phyloP scores from a whole-genome alignment of 192 early-diverging fungal species.

The Endogone sp. region DNA sequence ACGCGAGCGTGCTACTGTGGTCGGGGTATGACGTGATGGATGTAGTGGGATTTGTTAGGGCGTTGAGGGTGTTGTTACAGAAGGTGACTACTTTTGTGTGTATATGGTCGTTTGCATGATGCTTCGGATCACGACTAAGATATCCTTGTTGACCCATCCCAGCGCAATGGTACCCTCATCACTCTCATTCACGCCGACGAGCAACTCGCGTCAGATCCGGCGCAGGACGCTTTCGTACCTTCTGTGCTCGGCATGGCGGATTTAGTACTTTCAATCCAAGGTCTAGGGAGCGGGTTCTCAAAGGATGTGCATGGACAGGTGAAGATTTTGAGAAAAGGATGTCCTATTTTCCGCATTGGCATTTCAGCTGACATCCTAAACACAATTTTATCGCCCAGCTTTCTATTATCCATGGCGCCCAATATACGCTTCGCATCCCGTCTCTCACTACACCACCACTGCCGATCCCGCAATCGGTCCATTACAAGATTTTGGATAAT shows the following conservation, averaged over 20 bases:
- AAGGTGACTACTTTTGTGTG: constrained; percentile 16
- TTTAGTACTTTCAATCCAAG: constrained; percentile 42
- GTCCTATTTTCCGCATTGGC: not conserved
- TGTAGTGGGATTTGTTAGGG: constrained; percentile 35
- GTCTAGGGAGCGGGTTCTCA: constrained; percentile 46
- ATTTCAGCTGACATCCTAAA: not conserved
- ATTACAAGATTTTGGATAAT: constrained; percentile 58
- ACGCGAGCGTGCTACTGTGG: constrained; percentile 44
- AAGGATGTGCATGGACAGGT: constrained; percentile 57
- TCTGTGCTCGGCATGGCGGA: constrained; percentile 42
- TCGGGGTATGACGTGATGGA: constrained; percentile 36
- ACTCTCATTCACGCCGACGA: constrained; percentile 50
- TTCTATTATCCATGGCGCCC: constrained; percentile 46
- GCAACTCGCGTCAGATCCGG: constrained; percentile 34
- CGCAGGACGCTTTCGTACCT: constrained; percentile 45
- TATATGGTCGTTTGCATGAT: not conserved
- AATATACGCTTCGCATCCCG: constrained; percentile 22
- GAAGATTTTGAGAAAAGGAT: not conserved
- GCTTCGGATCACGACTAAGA: no score
- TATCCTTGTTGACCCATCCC: not conserved
- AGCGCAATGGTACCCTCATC: constrained; percentile 46
- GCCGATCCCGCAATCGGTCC: constrained; percentile 40
- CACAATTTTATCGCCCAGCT: constrained; percentile 18
- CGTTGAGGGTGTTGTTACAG: constrained; percentile 35
- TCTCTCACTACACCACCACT: constrained; percentile 25